Evolutionary conservation across 164 flowering plant species (phyloP).

Genomic region (Taxillus chinensis): DNA sequence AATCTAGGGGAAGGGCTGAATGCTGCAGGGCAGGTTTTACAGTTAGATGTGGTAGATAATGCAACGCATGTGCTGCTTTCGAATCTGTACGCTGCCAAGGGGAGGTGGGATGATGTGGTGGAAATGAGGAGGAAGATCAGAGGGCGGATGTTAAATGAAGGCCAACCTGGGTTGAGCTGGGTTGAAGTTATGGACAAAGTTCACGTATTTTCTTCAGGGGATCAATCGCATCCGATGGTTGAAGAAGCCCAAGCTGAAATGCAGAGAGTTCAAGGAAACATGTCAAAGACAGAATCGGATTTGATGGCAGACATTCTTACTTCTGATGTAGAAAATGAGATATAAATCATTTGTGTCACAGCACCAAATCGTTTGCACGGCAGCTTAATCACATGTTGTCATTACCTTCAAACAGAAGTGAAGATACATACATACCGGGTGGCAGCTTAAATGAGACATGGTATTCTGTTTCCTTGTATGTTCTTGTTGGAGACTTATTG

Average conservation of each 20-base stretch:
- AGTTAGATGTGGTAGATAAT: constrained; percentile 42
- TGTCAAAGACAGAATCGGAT: constrained; percentile 14
- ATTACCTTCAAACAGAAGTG: too few species aligned
- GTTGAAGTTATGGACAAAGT: constrained; percentile 36
- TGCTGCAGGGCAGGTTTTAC: constrained; percentile 56
- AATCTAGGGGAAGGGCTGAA: constrained; percentile 40
- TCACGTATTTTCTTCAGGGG: constrained; percentile 50
- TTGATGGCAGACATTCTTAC: background rate
- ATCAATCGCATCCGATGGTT: constrained; percentile 34
- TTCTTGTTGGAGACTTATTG: too few species aligned
- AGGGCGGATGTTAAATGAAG: constrained; percentile 31
- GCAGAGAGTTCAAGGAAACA: constrained; percentile 33
- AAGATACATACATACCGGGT: too few species aligned
- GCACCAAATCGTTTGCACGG: too few species aligned
- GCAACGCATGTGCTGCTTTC: constrained; percentile 55
- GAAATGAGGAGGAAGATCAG: constrained; percentile 57
- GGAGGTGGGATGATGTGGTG: constrained; percentile 63
- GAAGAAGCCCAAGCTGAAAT: constrained; percentile 34
- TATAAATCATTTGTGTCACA: too few species aligned
- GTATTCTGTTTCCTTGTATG: too few species aligned
- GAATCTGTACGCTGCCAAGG: constrained; percentile 60
- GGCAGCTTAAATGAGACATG: too few species aligned
- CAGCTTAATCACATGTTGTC: too few species aligned
- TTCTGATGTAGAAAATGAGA: background rate
- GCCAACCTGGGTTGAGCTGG: constrained; percentile 90